These are phyloP conservation scores for Botrytis medusae DNA, from an alignment of 2,329 filamentous ascomycete species.

Conservation along the genomic window DNA sequence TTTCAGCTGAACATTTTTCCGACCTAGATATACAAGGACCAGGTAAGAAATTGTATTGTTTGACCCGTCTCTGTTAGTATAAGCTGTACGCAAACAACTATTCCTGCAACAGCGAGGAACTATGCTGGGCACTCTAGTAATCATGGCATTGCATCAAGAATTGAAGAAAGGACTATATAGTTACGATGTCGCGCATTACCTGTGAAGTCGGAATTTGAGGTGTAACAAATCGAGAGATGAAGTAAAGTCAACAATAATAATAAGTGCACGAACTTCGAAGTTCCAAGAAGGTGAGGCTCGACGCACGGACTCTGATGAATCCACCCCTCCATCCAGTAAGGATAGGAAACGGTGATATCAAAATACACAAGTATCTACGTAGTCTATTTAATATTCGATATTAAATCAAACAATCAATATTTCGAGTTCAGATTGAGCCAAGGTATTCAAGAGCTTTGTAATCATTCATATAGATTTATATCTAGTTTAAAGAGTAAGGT, in stretches of 20 bases:
- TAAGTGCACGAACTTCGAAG: not conserved
- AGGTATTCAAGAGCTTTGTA: not conserved
- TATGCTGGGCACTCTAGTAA: not conserved
- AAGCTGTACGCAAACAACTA: not conserved
- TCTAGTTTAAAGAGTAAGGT: no score
- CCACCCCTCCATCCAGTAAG: not conserved
- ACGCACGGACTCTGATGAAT: not conserved
- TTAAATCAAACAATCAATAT: not conserved
- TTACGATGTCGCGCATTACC: no score
- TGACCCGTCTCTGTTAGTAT: not conserved
- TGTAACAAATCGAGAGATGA: not conserved
- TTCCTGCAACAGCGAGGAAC: not conserved
- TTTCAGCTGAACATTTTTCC: not conserved
- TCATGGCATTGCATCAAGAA: no score
- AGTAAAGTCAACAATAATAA: not conserved
- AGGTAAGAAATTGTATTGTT: not conserved
- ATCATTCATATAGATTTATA: no score
- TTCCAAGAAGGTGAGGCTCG: no score
- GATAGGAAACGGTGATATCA: not conserved
- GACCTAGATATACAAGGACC: not conserved
- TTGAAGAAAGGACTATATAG: no score
- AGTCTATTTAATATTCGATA: not conserved
- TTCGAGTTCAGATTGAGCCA: accelerated
- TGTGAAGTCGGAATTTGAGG: no score
- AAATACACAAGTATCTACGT: not conserved